Conservation (phyloP, 2,329 filamentous ascomycete genomes). For the Exophiala lecanii-corni region DNA sequence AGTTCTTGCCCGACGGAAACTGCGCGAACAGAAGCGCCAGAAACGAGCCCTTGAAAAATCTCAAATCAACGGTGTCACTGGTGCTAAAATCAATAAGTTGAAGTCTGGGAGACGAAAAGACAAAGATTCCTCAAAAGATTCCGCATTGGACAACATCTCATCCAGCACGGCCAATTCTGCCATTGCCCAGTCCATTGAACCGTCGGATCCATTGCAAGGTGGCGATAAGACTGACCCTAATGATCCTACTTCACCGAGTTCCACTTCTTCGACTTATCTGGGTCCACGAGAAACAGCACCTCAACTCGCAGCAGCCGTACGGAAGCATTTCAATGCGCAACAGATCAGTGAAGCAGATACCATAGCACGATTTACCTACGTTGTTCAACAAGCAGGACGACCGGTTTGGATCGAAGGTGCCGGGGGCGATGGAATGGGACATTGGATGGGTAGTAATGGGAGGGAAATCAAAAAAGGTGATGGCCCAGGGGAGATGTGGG, state of each 20-base stretch:
- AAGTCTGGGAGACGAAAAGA: conserved; percentile 14
- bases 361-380: conserved; percentile 45
- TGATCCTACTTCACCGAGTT: conserved; percentile 6
- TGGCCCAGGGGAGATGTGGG: conserved; percentile 23
- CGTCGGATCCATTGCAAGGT: conserved; percentile 9
- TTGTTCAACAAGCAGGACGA: conserved; percentile 38
- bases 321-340: conserved; percentile 46
- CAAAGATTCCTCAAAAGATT: conserved; percentile 10
- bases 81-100: conserved; percentile 1
- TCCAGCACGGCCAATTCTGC: conserved; percentile 6
- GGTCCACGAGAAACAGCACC: conserved; percentile 13
- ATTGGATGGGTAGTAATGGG: conserved; percentile 26
- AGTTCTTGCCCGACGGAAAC: conserved; percentile 35
- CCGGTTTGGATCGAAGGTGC: conserved; percentile 22
- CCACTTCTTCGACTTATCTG: conserved; percentile 11
- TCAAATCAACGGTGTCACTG: conserved; percentile 14
- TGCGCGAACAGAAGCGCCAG: conserved; percentile 21
- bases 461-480: conserved; percentile 20
- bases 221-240: conserved; percentile 8
- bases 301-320: conserved; percentile 37
- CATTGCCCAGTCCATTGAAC: conserved; percentile 16
- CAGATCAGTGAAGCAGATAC: conserved; percentile 44
- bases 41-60: conserved; percentile 13
- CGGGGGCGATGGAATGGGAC: conserved; percentile 23
- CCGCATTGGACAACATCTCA: conserved; percentile 1